phyloP scores from a whole-genome alignment of 441 rosid species.

The Syzygium syzygioides region DNA sequence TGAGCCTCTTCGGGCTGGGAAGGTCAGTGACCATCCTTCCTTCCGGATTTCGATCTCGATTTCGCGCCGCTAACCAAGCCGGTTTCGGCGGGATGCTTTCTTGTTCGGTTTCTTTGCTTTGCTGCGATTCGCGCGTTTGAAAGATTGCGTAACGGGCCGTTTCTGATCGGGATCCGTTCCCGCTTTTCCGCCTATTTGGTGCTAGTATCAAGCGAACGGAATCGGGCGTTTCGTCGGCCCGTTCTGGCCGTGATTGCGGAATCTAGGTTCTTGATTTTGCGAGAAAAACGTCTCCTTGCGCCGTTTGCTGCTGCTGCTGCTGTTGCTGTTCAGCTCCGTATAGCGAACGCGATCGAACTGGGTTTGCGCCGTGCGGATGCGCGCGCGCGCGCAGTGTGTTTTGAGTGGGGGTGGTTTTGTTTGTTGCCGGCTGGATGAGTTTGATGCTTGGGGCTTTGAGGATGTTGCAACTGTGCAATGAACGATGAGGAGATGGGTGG shows the following conservation, averaged over 20 bases:
- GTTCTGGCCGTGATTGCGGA: neutral
- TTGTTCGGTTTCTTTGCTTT: neutral
- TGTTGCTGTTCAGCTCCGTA: neutral
- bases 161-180: neutral
- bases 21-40: slow-evolving; percentile 24
- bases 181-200: neutral
- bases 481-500: neutral
- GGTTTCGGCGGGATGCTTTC: neutral
- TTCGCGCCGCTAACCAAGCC: neutral
- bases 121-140: neutral
- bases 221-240: neutral
- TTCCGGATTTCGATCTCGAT: neutral
- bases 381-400: neutral
- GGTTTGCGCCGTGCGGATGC: neutral
- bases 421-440: neutral
- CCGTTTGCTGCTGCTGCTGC: neutral
- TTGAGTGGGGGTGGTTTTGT: neutral
- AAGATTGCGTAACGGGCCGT: neutral
- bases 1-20: slow-evolving; percentile 77
- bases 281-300: neutral
- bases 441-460: neutral
- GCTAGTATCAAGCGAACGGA: neutral
- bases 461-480: neutral
- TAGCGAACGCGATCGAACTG: neutral
- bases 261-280: neutral